phyloP scores from a whole-genome alignment of 768 basidiomycete genomes.

The Psilocybe tampanensis region DNA sequence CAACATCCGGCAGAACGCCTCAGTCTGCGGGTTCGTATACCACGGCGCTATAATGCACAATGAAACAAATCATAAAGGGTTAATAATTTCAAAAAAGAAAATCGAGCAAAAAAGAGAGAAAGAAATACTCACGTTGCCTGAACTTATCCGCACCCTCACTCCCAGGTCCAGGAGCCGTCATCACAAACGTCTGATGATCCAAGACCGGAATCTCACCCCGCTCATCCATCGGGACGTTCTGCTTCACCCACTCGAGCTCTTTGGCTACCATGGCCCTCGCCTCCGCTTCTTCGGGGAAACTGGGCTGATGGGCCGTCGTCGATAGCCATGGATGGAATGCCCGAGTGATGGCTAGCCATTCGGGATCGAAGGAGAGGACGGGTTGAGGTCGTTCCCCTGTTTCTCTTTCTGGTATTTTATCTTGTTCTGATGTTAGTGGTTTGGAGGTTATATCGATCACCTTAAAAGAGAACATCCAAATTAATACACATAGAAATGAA shows the following conservation, averaged over 20 bases:
- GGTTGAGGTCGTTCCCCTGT: slow-evolving; percentile 19
- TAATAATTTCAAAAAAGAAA: slow-evolving; percentile 28
- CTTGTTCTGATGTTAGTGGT: slow-evolving; percentile 12
- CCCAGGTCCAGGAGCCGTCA: slow-evolving; percentile 62
- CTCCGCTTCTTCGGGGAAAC: slow-evolving; percentile 61
- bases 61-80: too few relatives aligned
- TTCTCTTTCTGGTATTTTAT: slow-evolving; percentile 3
- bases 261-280: slow-evolving; percentile 55
- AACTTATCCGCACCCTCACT: slow-evolving; percentile 33
- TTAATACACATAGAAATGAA: not conserved
- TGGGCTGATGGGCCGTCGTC: slow-evolving; percentile 43
- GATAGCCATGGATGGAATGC: slow-evolving; percentile 85
- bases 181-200: slow-evolving; percentile 66
- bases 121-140: slow-evolving; percentile 37
- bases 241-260: slow-evolving; percentile 69
- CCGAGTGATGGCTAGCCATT: slow-evolving; percentile 93
- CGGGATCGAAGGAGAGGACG: slow-evolving; percentile 72
- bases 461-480: slow-evolving; percentile 38
- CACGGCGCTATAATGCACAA: slow-evolving; percentile 53
- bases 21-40: slow-evolving; percentile 90
- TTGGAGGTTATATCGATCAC: slow-evolving; percentile 59
- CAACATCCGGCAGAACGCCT: slow-evolving; percentile 81
- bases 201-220: slow-evolving; percentile 42
- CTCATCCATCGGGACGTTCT: slow-evolving; percentile 47
- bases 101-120: slow-evolving; percentile 19